phyloP scores from a whole-genome alignment of 768 basidiomycete genomes.

The Leucogyrophana mollusca region DNA sequence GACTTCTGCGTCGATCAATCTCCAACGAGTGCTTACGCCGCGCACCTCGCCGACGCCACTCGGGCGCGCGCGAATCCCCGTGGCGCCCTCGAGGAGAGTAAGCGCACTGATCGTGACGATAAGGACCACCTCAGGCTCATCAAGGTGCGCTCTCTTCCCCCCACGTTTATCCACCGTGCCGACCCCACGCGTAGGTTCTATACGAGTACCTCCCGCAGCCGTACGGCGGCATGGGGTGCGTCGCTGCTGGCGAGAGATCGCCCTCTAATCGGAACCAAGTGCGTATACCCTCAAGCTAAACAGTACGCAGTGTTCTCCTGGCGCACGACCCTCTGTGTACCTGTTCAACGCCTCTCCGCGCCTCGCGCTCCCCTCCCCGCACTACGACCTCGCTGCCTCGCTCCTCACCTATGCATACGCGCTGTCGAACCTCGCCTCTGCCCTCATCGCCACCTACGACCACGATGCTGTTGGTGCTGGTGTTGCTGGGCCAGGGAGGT shows the following conservation, averaged over 20 bases:
- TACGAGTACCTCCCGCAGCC: conserved; percentile 90
- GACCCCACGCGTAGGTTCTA: conserved; percentile 49
- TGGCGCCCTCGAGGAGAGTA: conserved; percentile 76
- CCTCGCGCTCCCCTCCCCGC: conserved; percentile 61
- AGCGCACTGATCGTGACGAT: conserved; percentile 63
- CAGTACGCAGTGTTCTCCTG: conserved; percentile 75
- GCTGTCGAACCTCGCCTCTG: conserved; percentile 76
- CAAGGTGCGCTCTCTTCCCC: conserved; percentile 55
- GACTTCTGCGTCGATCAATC: conserved; percentile 68
- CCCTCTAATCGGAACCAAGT: conserved; percentile 74
- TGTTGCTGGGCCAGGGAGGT: conserved; percentile 75
- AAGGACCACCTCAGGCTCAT: conserved; percentile 82
- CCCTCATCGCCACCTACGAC: conserved; percentile 77
- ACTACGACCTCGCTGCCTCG: conserved; percentile 79
- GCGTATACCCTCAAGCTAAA: conserved; percentile 23
- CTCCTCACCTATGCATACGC: conserved; percentile 85
- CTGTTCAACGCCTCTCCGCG: conserved; percentile 69
- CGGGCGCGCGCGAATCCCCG: conserved; percentile 79
- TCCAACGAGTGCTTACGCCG: conserved; percentile 44
- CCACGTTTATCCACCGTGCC: neutral
- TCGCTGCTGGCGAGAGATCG: conserved; percentile 71
- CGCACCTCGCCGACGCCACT: conserved; percentile 70
- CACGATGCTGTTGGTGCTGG: no score
- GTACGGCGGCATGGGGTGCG: conserved; percentile 66
- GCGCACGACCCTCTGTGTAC: conserved; percentile 79